These are phyloP conservation scores for Colletotrichum karsti DNA, from an alignment of 2,329 filamentous ascomycete genomes.

Conservation along the genomic window DNA sequence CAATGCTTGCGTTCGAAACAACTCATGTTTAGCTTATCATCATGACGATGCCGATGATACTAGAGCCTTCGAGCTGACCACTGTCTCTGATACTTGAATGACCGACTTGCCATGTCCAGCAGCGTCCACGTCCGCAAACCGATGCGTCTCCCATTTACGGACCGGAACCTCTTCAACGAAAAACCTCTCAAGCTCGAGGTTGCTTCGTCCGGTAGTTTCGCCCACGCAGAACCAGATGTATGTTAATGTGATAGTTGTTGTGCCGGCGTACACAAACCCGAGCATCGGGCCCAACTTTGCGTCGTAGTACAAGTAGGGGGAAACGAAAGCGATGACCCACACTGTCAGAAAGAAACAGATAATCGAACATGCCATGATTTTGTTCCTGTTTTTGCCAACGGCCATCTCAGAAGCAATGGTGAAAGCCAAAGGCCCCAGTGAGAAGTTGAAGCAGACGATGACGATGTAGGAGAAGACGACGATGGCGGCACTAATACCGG, in stretches of 20 bases:
- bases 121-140: neutral
- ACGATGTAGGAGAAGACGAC: conserved; percentile 38
- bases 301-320: conserved; percentile 51
- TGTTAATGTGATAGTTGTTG: conserved; percentile 41
- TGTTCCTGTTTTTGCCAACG: conserved; percentile 53
- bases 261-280: conserved; percentile 46
- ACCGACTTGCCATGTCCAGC: neutral
- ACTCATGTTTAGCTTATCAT: too few relatives aligned
- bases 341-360: conserved; percentile 45
- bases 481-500: conserved; percentile 35
- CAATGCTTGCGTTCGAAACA: too few relatives aligned
- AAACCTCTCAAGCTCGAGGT: conserved; percentile 33
- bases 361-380: conserved; percentile 51
- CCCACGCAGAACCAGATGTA: conserved; percentile 48
- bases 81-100: neutral
- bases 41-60: too few relatives aligned
- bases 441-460: conserved; percentile 49
- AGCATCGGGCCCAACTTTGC: conserved; percentile 50
- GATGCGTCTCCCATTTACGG: conserved; percentile 39
- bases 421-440: conserved; percentile 46
- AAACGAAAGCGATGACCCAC: conserved; percentile 41
- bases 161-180: conserved; percentile 46
- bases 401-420: conserved; percentile 51
- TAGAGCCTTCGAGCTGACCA: too few relatives aligned
- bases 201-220: conserved; percentile 36